Conservation (phyloP, 2,329 filamentous ascomycete species). For the Ophiostoma australiae region DNA sequence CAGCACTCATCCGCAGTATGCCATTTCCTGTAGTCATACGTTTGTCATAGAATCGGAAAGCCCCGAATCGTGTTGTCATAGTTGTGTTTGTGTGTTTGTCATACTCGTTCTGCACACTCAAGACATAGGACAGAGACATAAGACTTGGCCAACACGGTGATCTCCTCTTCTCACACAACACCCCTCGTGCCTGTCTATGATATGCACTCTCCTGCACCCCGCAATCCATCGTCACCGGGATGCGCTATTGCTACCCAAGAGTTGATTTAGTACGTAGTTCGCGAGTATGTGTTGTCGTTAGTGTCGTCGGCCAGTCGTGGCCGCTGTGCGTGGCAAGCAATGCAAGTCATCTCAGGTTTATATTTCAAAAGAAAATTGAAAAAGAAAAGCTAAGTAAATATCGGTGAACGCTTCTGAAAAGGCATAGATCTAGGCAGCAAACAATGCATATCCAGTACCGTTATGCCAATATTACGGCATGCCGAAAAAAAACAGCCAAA, state of each 20-base stretch:
- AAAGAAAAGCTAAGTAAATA: no score
- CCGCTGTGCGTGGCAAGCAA: neutral
- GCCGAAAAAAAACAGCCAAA: no score
- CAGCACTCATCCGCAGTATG: neutral
- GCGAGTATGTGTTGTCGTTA: neutral
- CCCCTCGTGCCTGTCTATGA: neutral
- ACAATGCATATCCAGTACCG: no score
- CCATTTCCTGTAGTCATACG: neutral
- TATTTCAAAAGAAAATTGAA: no score
- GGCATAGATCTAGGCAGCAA: no score
- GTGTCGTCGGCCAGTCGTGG: neutral
- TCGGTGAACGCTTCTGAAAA: no score
- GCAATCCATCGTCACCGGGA: neutral
- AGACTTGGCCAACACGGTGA: neutral
- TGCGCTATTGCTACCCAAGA: constrained; percentile 1
- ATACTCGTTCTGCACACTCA: neutral
- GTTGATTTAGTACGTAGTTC: neutral
- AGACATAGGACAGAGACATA: neutral
- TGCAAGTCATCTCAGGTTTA: neutral
- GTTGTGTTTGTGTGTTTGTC: neutral
- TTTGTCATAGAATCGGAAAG: constrained; percentile 3
- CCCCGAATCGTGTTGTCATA: neutral
- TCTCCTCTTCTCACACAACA: neutral
- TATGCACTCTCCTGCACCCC: constrained; percentile 9
- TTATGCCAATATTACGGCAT: no score